Base-by-base conservation (phyloP, 805 yeast species). In the Metschnikowia similis region DNA sequence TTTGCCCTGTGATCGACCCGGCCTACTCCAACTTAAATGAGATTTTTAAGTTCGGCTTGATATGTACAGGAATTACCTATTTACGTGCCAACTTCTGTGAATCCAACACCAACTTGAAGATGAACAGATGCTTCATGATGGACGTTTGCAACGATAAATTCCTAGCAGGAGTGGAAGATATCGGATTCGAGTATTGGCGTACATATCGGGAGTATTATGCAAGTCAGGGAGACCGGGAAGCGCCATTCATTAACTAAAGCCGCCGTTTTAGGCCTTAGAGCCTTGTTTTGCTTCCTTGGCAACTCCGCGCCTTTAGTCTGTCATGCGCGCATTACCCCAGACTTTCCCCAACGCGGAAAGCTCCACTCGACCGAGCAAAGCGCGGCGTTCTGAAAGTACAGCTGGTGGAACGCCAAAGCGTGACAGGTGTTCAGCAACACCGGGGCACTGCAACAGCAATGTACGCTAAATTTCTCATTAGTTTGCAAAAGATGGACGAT, bases 1-100 rank as follows among this genome's bases (percentile, higher is more conserved):
- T 80, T 11, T 82, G 81, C 4, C 71, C 82, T 1, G 70, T 81
- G 30, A 76, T 80, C 27, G 84, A 80, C 53, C 79, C 80, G 16
- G 69, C 70, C 39, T 79, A 79, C 59, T 73, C 76, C 28, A 79
- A 77, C 52, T 70, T 81, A 56, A 72, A 77, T 7, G 80, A 78
- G 47, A 79, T 81, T 2, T 77, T 81, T 64, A 77, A 73, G 50
- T 70, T 76, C 54, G 86, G 86, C 0, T 71, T 81, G 50, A 76
- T 82, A 8, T 81, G 84, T 53, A 76, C 84, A 6, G 60, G 56
- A 9, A 51, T 58, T 30, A 58, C 60, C 8, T 55, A 53, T 35
- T 49, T 56, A 14, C 61, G 52, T 59, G 63, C 50, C 7, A 60
- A 62, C 41, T 60, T 62, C 48, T 61, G 56, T 35, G 72, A 64